Evolutionary conservation across 164 flowering plant species (phyloP), one percentile per base, ranked within the genome.

Genomic region (Liriodendron chinense): DNA sequence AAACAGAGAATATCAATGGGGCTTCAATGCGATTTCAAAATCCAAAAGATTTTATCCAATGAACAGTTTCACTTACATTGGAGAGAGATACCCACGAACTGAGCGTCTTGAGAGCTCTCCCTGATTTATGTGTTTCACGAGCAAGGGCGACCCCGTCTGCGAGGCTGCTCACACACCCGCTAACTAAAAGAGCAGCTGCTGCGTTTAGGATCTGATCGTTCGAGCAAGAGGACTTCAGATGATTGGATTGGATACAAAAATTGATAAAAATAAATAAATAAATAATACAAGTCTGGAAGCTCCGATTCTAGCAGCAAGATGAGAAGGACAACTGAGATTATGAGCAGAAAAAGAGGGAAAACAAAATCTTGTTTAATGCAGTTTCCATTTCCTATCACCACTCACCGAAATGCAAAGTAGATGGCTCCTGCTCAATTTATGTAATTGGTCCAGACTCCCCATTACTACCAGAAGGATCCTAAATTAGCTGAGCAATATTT

Each of bases 171-270:
- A 84, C 93, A 25, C 20, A 76, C 63, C 92, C 90, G 68, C 90
- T 81, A 20, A 90, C 97, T 69, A 88, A 79, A 34, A 94, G 89
- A 20, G 98, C 91, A 24, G 94, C 96, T 56, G 94, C 98, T 7
- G 98, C 96, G 79, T 92, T 94, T 63, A 94, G 85, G 75, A 91
- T 80, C 98, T 94, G 88, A 43, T 20, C 34, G 64, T 72, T 66
- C 47, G 65, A 25, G 13, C 18, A 67, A 26, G n/a, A 25, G 16
- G 34, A 67, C 12, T 67, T 67, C 24, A 63, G 66, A 53, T 12
- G 59, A 8, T 12, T 53, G 18, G 20, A 53, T 16, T 13, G 59
- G 59, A 53, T 16, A 53, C 16, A 23, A 28, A 65, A 65, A 24
- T 65, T 13, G 68, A 9, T 21, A 22, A 1, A 20, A 63, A 53